phyloP scores from a whole-genome alignment of 805 yeast species.

The Millerago galiae region DNA sequence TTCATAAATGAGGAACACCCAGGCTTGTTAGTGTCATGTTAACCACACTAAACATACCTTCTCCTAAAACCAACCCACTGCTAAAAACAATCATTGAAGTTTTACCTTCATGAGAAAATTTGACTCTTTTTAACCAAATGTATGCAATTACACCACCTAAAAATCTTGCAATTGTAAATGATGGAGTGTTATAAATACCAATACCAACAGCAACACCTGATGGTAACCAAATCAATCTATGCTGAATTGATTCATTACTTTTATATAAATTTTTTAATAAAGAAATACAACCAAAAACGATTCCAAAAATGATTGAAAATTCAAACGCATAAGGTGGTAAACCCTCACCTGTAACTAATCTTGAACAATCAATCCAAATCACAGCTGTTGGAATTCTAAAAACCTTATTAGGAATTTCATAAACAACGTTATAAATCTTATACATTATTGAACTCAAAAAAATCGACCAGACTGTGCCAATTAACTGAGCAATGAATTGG shows the following conservation, averaged over 20 bases:
- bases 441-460: conserved; percentile 77
- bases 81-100: conserved; percentile 82
- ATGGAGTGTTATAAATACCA: conserved; percentile 91
- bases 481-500: conserved; percentile 83
- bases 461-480: conserved; percentile 84
- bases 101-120: conserved; percentile 38
- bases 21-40: conserved; percentile 73
- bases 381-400: conserved; percentile 93
- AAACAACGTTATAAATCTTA: conserved; percentile 71
- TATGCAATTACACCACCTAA: conserved; percentile 74
- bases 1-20: conserved; percentile 49
- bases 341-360: conserved; percentile 87
- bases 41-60: conserved; percentile 80
- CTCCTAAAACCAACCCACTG: conserved; percentile 90
- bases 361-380: conserved; percentile 94
- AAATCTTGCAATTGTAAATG: conserved; percentile 89
- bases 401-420: conserved; percentile 74
- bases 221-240: conserved; percentile 58
- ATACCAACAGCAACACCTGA: conserved; percentile 97
- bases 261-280: conserved; percentile 53
- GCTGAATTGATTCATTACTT: conserved; percentile 28
- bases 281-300: conserved; percentile 63
- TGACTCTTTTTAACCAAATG: conserved; percentile 43
- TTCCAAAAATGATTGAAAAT: conserved; percentile 55
- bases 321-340: conserved; percentile 72